Evolutionary conservation across 2,329 filamentous ascomycete species (phyloP), one percentile per base, ranked within the genome.

Genomic region (Pseudovirgaria hyperparasitica): DNA sequence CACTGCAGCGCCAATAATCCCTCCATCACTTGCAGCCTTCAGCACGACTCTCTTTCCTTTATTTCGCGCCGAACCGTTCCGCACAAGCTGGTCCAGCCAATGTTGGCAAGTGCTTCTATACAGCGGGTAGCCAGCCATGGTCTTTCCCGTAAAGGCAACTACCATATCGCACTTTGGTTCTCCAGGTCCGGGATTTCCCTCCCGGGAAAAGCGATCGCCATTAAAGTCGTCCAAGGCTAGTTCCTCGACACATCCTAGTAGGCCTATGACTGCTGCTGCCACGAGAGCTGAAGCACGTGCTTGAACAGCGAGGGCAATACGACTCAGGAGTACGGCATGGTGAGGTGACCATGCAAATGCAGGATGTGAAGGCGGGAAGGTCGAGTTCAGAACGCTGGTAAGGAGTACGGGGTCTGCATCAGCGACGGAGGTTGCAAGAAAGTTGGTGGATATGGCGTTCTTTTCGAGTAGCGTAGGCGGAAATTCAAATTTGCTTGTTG

Each of bases 71-170:
- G 43, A 53, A 16, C 59, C 60, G 21, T 58, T 53, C 19, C 60
- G 58, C 12, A 67, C 58, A 9, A 69, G 47, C 4, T 55, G 52
- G 33, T 82, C 72, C 26, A 86, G 62, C 43, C 79, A 79, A 9
- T 54, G 43, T 48, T 85, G 78, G 37, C 76, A 82, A 40, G 78
- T 76, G 23, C 60, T 54, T 22, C 81, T 60, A 51, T 82, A 85
- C 39, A 79, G 67, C 25, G 81, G 79, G 42, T 84, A 84, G 42
- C 81, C 72, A n/a, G 74, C 70, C 32, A 86, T 86, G 43, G 80
- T 84, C 5, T 79, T 77, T 17, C 81, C 81, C 0, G 81, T 84
- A 45, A 82, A 86, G 1, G 80, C 81, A 13, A 86, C 76, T 2
- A 82, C 73, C 16, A 55, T 51, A 6, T 54, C 30, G 4, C 13